Conservation (phyloP, 441 rosid species). For the Syzygium syzygioides region DNA sequence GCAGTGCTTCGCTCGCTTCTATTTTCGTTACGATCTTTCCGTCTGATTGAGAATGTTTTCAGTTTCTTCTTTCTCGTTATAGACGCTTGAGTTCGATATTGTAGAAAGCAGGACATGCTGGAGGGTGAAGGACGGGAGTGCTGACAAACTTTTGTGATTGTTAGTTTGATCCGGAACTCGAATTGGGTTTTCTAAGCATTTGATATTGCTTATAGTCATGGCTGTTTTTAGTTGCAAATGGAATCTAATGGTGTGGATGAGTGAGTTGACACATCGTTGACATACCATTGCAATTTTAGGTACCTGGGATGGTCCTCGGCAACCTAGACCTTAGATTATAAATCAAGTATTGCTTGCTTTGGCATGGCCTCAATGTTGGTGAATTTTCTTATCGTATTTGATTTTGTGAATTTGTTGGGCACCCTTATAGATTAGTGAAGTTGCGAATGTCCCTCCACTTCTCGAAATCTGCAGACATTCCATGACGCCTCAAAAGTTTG, state of each 20-base stretch:
- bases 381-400: not conserved
- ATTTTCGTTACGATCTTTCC: too few relatives aligned
- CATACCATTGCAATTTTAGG: not conserved
- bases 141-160: not conserved
- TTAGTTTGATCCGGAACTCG: not conserved
- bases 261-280: not conserved
- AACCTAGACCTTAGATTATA: not conserved
- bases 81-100: not conserved
- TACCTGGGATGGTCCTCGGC: not conserved
- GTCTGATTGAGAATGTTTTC: not conserved
- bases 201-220: not conserved
- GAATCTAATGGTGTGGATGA: not conserved
- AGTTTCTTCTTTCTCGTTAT: not conserved
- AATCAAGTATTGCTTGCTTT: not conserved
- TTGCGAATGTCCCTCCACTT: not conserved
- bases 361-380: not conserved
- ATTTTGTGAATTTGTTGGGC: not conserved
- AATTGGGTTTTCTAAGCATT: not conserved
- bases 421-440: not conserved
- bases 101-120: not conserved
- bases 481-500: not conserved
- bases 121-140: not conserved
- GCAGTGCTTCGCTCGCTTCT: not conserved
- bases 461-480: not conserved
- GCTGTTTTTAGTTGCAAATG: not conserved